These are phyloP conservation scores for Botrytis fragariae DNA, from an alignment of 2,329 filamentous ascomycete genomes.

Conservation along the genomic window DNA sequence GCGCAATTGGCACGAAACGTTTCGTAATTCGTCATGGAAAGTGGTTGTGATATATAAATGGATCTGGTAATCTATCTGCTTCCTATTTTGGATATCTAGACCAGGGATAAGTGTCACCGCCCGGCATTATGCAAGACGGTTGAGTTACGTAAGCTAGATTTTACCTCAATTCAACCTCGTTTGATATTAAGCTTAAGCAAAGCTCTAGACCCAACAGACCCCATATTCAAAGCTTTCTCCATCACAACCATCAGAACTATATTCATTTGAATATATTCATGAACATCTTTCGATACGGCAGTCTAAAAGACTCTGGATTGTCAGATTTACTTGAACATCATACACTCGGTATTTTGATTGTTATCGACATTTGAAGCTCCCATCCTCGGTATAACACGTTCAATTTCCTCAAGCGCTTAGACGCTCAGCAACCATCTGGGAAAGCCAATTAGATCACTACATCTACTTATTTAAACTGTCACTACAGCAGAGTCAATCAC, in stretches of 20 bases:
- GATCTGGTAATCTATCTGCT: constrained; percentile 18
- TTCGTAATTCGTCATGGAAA: constrained; percentile 14
- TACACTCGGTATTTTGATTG: background rate
- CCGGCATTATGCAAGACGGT: background rate
- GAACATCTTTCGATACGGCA: background rate
- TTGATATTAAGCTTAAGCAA: constrained; percentile 4
- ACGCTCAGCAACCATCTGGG: background rate
- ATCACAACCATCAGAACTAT: background rate
- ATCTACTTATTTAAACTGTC: background rate
- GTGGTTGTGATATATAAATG: constrained; percentile 19
- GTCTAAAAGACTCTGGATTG: background rate
- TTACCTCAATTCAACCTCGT: constrained; percentile 13
- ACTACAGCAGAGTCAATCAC: no score
- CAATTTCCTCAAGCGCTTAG: background rate
- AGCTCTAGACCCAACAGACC: constrained; percentile 15
- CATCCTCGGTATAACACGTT: background rate
- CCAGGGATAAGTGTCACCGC: background rate
- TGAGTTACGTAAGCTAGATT: constrained; percentile 10
- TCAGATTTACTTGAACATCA: background rate
- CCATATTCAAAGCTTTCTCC: background rate
- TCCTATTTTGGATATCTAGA: constrained; percentile 11
- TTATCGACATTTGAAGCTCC: background rate
- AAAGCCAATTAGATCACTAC: background rate
- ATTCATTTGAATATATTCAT: background rate
- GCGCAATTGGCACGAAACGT: background rate